Evolutionary conservation across 306 rosid genomes (phyloP).

Genomic region (Potentilla sterilis): DNA sequence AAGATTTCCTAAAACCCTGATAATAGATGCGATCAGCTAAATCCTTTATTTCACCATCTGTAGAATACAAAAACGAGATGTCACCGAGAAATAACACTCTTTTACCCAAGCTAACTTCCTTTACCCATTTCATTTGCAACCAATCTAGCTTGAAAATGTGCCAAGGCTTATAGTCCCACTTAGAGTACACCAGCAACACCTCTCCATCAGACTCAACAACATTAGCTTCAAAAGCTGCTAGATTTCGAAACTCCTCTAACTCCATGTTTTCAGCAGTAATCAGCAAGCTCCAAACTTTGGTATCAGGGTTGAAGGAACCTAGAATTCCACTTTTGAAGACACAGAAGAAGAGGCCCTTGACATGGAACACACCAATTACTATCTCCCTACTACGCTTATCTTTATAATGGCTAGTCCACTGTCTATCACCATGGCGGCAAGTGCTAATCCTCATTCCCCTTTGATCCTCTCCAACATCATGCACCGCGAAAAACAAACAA

Average conservation of each 20-base stretch:
- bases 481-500: conserved; percentile 1
- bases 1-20: neutral
- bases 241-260: neutral
- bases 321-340: conserved; percentile 9
- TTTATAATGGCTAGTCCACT: neutral
- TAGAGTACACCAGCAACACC: conserved; percentile 3
- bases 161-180: conserved; percentile 7
- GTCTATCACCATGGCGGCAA: neutral
- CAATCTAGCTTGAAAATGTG: conserved; percentile 14
- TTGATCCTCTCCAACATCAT: neutral
- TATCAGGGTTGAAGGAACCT: conserved; percentile 1
- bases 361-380: neutral
- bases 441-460: conserved; percentile 1
- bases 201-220: conserved; percentile 12
- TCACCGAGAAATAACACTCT: conserved; percentile 13
- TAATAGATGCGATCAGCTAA: conserved; percentile 4
- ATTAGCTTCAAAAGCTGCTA: neutral
- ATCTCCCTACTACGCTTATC: neutral
- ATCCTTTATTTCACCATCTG: conserved; percentile 4
- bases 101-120: conserved; percentile 8
- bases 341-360: conserved; percentile 5
- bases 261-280: neutral
- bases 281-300: neutral
- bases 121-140: conserved; percentile 11
- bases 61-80: neutral